Evolutionary conservation across 257 asterid genomes (phyloP), one percentile per base, ranked within the genome.

Genomic region (Nicotiana tomentosiformis): DNA sequence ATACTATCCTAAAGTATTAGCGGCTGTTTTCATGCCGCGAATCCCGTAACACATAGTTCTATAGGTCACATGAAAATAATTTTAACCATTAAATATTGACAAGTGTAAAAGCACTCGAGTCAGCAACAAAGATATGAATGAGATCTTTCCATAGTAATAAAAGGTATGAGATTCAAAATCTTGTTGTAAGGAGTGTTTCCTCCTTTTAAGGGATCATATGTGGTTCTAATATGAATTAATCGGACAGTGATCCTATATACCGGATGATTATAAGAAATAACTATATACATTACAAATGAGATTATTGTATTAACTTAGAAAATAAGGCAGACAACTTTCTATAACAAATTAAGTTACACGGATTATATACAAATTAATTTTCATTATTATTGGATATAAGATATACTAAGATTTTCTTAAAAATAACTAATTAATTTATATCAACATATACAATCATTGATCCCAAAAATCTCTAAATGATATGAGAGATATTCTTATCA

Each of bases 21-120:
- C 0, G 5, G 0, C 3, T 32, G 0, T 3, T 32, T 32, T 32
- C 5, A 32, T 4, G 0, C 3, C 0, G 0, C 35, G 35, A 32
- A 32, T 0, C 23, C 4, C 5, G 35, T 32, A 30, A 30, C 23
- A 20, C 23, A 20, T 20, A 20, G 23, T 20, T 29, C 33, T 30
- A 30, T 30, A 30, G 2, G 3, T 30, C 33, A 30, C 33, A 2
- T 2, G 3, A 30, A 30, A 2, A 32, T 0, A 32, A 32, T 0
- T 32, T 32, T 32, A 32, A 32, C 0, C 5, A 32, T 3, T 32
- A 32, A 3, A 32, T 32, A 32, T 3, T 32, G 35, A 3, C 35
- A 32, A 32, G 35, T 32, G 0, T 32, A 32, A 32, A 32, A 32
- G 3, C 33, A 2, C 0, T 32, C 4, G 33, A 32, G 33, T 32